Percentiles rank a stretch among this genome's conserved stretches.
phyloP scores from a whole-genome alignment of 2,329 filamentous ascomycete species.

The Aphanoascus verrucosus region DNA sequence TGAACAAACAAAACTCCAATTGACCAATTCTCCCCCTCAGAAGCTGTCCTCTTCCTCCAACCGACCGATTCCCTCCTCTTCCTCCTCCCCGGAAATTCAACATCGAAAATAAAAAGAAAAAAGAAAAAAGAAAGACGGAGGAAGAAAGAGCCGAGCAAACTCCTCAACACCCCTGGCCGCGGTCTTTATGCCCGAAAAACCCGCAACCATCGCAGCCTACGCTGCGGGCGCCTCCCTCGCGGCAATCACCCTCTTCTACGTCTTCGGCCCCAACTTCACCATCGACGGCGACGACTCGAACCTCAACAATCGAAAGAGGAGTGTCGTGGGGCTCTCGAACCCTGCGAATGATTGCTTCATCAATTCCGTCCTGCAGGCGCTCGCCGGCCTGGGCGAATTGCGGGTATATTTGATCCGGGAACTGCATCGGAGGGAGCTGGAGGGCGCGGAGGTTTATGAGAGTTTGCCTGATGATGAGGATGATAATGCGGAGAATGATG shows the following conservation, averaged over 20 bases:
- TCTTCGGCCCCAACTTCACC: slow-evolving; percentile 94
- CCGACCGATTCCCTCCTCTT: too few relatives aligned
- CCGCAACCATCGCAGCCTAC: slow-evolving; percentile 76
- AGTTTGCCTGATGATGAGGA: slow-evolving; percentile 43
- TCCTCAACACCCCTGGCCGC: too few relatives aligned
- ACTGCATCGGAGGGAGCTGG: slow-evolving; percentile 70
- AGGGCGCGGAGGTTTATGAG: slow-evolving; percentile 65
- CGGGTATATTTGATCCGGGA: slow-evolving; percentile 87
- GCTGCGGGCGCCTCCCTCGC: slow-evolving; percentile 91
- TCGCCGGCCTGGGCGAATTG: slow-evolving; percentile 81
- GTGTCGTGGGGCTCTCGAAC: slow-evolving; percentile 79
- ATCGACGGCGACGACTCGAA: slow-evolving; percentile 66
- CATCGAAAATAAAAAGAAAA: too few relatives aligned
- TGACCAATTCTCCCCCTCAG: too few relatives aligned
- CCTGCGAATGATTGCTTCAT: slow-evolving; percentile 95
- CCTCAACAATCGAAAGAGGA: slow-evolving; percentile 60
- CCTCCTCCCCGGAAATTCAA: too few relatives aligned
- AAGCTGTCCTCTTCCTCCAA: too few relatives aligned
- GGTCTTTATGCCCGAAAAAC: slow-evolving; percentile 60
- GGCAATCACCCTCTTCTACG: slow-evolving; percentile 88
- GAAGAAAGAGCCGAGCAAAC: too few relatives aligned
- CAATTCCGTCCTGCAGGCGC: slow-evolving; percentile 87
- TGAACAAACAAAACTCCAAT: too few relatives aligned
- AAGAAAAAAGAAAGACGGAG: too few relatives aligned
- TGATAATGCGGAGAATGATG: neutral